Percentiles rank a stretch among this genome's conserved stretches.
phyloP scores from a whole-genome alignment of 768 basidiomycete species.

The Mycena rosella region DNA sequence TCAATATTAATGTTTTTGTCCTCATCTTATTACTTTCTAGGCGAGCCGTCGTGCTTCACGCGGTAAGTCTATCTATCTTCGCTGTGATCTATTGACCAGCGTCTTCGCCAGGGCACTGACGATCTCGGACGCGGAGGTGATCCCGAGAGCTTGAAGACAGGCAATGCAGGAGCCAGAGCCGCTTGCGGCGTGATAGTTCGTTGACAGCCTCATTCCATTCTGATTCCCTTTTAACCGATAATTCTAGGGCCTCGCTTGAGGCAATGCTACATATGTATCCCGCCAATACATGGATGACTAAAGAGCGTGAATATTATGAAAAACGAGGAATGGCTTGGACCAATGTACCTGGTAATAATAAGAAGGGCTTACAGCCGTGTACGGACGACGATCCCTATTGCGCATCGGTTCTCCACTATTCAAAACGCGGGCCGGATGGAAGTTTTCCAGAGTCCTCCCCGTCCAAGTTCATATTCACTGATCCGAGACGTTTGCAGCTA shows the following conservation, averaged over 20 bases:
- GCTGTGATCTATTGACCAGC: slow-evolving; percentile 21
- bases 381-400: no score
- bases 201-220: not conserved
- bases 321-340: no score
- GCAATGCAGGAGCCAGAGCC: slow-evolving; percentile 81
- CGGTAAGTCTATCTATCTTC: slow-evolving; percentile 51
- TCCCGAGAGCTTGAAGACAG: slow-evolving; percentile 80
- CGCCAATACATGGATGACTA: not conserved
- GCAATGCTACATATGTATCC: not conserved
- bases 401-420: no score
- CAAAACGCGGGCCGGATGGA: no score
- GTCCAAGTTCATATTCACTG: no score
- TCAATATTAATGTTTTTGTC: slow-evolving; percentile 6
- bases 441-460: no score
- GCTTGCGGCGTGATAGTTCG: slow-evolving; percentile 81
- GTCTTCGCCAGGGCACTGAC: slow-evolving; percentile 69
- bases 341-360: no score
- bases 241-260: slow-evolving; percentile 21
- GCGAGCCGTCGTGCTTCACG: slow-evolving; percentile 82
- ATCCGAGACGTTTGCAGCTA: no score
- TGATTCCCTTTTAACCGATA: not conserved
- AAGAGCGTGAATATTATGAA: no score
- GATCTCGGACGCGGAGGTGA: slow-evolving; percentile 81
- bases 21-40: slow-evolving; percentile 46
- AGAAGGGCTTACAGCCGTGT: no score